Conservation (phyloP, 768 basidiomycete genomes). For the Kwoniella dendrophila region DNA sequence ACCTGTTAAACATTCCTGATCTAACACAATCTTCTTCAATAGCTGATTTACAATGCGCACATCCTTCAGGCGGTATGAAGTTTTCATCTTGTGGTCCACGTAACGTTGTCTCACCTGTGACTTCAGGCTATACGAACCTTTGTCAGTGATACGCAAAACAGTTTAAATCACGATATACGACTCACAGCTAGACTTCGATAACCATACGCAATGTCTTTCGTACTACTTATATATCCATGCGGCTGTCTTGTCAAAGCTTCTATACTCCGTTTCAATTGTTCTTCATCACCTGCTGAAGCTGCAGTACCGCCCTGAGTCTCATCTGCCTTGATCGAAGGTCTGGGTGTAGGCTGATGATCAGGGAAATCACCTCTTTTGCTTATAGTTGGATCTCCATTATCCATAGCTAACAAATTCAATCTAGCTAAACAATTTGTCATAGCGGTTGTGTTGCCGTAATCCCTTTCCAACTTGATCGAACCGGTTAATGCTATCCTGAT, state of each 20-base stretch:
- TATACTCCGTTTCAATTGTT: conserved; percentile 41
- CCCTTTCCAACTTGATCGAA: conserved; percentile 90
- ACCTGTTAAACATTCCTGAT: conserved; percentile 91
- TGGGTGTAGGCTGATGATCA: conserved; percentile 20
- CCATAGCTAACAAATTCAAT: conserved; percentile 79
- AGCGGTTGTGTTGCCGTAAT: conserved; percentile 77
- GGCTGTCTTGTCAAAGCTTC: conserved; percentile 40
- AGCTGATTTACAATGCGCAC: conserved; percentile 81
- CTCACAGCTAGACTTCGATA: conserved; percentile 90
- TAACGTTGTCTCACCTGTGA: conserved; percentile 53
- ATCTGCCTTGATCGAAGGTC: conserved; percentile 17
- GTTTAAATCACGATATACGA: conserved; percentile 54
- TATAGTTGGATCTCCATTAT: conserved; percentile 55
- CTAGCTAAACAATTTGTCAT: conserved; percentile 90
- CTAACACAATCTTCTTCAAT: conserved; percentile 98
- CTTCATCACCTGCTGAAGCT: conserved; percentile 61
- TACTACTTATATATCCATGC: conserved; percentile 67
- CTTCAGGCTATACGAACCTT: conserved; percentile 37
- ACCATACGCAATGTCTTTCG: conserved; percentile 85
- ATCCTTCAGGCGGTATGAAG: conserved; percentile 66
- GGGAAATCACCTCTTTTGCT: conserved; percentile 43
- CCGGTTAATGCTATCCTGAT: conserved; percentile 97
- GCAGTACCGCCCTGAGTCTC: conserved; percentile 22
- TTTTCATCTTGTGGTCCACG: conserved; percentile 47
- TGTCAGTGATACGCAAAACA: not conserved